Base-by-base conservation (phyloP, 164 flowering plant species). In the Cinnamomum chago region DNA sequence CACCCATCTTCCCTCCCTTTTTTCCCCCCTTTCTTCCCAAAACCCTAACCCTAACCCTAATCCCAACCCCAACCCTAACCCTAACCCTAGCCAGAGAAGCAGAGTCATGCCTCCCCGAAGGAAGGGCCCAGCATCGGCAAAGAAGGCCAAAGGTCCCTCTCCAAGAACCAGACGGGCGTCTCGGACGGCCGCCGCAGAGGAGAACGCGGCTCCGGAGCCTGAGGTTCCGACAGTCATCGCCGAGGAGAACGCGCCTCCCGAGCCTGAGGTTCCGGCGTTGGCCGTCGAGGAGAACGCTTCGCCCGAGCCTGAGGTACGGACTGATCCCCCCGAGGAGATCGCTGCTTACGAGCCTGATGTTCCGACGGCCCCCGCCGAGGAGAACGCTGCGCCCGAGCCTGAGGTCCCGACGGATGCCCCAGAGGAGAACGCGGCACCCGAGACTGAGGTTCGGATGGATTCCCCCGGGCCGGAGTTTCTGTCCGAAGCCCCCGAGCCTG, bases 61-160 rank as follows among this genome's bases (percentile, higher is more conserved):
- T n/a, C 47, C 40, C 3, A 14, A 0, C 17, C 20, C n/a, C n/a
- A n/a, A n/a, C n/a, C n/a, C n/a, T n/a, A n/a, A n/a, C n/a, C 17
- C 17, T 27, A 25, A 3, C 40, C 47, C 40, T 12, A 13, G 0
- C 17, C 20, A 1, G 10, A 67, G 47, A 55, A 3, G n/a, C 15
- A 28, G 20, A 13, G 67, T 10, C n/a, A 67, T 67, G 69, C 69
- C 69, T 28, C 69, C 69, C 20, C 69, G 69, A 14, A 30, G 35
- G 69, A 67, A 35, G 28, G 69, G 69, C 24, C 2, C 28, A 5
- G 67, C 67, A 18, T 20, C 64, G 22, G 64, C 64, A 30, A 67
- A 35, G n/a, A 67, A 35, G 47, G 69, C 40, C 6, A 67, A 30
- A 28, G 40, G 35, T 22, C 35, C 69, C n/a, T 25, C 69, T 33